These are phyloP conservation scores for Amanita jacksonii DNA, from an alignment of 768 basidiomycete genomes.

Conservation along the genomic window DNA sequence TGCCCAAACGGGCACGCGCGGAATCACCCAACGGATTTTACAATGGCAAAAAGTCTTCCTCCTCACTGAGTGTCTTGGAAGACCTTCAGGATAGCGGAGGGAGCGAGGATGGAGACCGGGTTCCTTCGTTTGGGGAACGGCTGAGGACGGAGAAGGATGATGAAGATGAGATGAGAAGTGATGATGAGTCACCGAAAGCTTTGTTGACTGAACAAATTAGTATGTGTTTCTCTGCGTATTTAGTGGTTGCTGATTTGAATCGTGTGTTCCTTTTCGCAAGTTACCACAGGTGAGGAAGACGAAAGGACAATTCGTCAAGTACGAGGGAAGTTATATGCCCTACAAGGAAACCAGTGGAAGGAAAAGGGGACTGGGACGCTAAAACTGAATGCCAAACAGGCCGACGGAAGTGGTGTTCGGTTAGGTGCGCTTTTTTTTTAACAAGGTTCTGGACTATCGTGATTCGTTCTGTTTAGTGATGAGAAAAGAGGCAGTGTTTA, in stretches of 20 bases:
- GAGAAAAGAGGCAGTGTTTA: conserved; percentile 78
- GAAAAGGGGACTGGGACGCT: conserved; percentile 68
- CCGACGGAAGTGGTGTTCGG: conserved; percentile 61
- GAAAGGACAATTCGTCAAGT: conserved; percentile 71
- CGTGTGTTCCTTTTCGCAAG: conserved; percentile 26
- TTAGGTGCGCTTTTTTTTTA: conserved; percentile 36
- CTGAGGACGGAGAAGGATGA: conserved; percentile 54
- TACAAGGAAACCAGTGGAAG: conserved; percentile 63
- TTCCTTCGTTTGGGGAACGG: conserved; percentile 51
- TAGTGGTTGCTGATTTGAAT: neutral
- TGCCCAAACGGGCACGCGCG: conserved; percentile 2
- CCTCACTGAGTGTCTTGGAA: conserved; percentile 17
- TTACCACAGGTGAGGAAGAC: conserved; percentile 74
- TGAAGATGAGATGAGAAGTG: conserved; percentile 38
- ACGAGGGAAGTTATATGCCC: conserved; percentile 63
- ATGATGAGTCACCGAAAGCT: conserved; percentile 40
- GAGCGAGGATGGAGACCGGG: conserved; percentile 38
- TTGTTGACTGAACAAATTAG: conserved; percentile 62
- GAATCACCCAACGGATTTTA: conserved; percentile 18
- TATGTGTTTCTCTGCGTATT: conserved; percentile 22
- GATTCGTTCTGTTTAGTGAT: too few relatives aligned
- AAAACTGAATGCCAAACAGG: conserved; percentile 55
- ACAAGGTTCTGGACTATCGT: too few relatives aligned
- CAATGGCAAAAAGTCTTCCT: conserved; percentile 25
- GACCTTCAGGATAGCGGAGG: conserved; percentile 32